Evolutionary conservation across 148 eudicot genomes (phyloP), one percentile per base, ranked within the genome.

Genomic region (Arctostaphylos glauca): DNA sequence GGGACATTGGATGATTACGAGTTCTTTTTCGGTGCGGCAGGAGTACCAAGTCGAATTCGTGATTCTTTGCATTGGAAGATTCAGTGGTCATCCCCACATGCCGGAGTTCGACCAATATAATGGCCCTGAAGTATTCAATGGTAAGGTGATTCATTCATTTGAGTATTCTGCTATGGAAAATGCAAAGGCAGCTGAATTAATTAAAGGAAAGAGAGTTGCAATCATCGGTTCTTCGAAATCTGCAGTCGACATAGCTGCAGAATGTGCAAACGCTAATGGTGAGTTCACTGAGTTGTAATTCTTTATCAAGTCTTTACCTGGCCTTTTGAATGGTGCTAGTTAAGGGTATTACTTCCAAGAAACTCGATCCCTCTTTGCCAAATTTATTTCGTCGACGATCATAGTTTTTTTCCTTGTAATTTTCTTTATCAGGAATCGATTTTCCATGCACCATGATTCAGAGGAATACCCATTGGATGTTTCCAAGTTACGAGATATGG

Each of bases 241-340:
- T 62, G 81, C 81, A 13, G 73, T 79, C 23, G 81, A 79, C 73
- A 46, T 79, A 79, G 7, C 81, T 44, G 41, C 44, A 47, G 81
- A 79, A 62, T 79, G 73, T 79, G 81, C 81, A 12, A 7, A 79
- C 21, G 73, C 81, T 12, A 79, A 79, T 25, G 81, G 81, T 79
- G 48, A 14, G 80, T 43, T 9, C n/a, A n/a, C n/a, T n/a, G n/a
- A n/a, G 38, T 31, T 31, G 38, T 1, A 31, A 31, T 31, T 31
- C 38, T 31, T 31, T 31, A 31, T 31, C 38, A 31, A 31, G 38
- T 31, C 38, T 31, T 31, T 31, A 31, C 38, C 38, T 31, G 38
- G 1, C 1, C 44, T 71, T 16, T 43, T 31, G 48, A 13, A 58
- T 58, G 16, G 16, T 58, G 62, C 21, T 58, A 59, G 66, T 59